These are phyloP conservation scores for Linum usitatissimum DNA, from an alignment of 345 rosid species.

Conservation along the genomic window DNA sequence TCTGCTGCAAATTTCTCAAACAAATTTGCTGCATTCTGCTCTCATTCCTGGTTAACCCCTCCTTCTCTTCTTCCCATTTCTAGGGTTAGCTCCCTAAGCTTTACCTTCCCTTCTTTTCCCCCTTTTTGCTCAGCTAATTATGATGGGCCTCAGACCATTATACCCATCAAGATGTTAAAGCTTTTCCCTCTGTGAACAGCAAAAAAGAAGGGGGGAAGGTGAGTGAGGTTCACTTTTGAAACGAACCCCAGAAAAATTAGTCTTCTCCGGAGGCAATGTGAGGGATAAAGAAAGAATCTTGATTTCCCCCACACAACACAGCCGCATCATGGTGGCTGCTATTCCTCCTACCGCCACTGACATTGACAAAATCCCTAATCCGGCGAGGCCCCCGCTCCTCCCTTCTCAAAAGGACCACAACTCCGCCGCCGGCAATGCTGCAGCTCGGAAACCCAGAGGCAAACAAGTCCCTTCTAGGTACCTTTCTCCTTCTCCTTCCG, in stretches of 20 bases:
- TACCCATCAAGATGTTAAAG: neutral
- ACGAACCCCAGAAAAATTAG: slow-evolving; percentile 6
- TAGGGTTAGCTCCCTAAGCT: slow-evolving; percentile 3
- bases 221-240: slow-evolving; percentile 1
- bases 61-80: slow-evolving; percentile 3
- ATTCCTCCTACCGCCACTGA: slow-evolving; percentile 13
- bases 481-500: slow-evolving; percentile 77
- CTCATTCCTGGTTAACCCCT: neutral
- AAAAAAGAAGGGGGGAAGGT: slow-evolving; percentile 4
- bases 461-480: slow-evolving; percentile 75
- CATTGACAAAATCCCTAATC: slow-evolving; percentile 19
- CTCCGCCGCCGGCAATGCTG: slow-evolving; percentile 3
- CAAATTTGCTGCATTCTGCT: neutral
- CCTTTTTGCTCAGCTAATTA: neutral
- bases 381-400: slow-evolving; percentile 23
- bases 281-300: slow-evolving; percentile 16
- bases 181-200: neutral
- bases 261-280: slow-evolving; percentile 36
- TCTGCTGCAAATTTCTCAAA: slow-evolving; percentile 9
- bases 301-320: slow-evolving; percentile 5
- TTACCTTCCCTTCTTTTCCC: neutral
- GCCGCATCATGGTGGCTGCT: slow-evolving; percentile 59
- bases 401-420: slow-evolving; percentile 18
- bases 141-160: neutral
- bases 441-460: slow-evolving; percentile 51